Base-by-base conservation (phyloP, 352 stramenopile species). In the Phytophthora pinifolia region DNA sequence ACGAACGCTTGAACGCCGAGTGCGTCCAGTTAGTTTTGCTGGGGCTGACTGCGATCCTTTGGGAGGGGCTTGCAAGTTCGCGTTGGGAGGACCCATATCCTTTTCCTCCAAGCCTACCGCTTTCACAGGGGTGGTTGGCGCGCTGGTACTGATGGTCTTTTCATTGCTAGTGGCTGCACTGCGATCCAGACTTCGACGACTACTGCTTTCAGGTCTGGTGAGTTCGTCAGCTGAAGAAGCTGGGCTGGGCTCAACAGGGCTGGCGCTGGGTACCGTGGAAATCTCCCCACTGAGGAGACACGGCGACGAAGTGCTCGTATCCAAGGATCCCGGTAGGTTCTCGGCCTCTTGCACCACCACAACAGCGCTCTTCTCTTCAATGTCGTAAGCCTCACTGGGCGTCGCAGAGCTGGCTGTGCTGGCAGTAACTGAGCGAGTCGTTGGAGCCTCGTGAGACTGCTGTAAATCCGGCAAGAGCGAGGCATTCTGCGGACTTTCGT, bases 401-500 rank as follows among this genome's bases (percentile, higher is more conserved):
- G 39, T 55, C 14, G 46, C 14, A 32, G 31, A 55, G 20, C n/a
- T 62, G 33, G 10, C 36, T 29, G 45, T 46, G 27, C 32, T 59
- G 22, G 39, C 43, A 6, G 44, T 51, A 47, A 25, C 32, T 36
- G 34, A 20, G 27, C 36, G 20, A 49, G 29, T 22, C 49, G 35
- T 20, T 9, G 1, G 15, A 32, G 15, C 32, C 4, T 15, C 12
- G 15, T 34, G 43, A 43, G 61, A 46, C 14, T 67, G 31, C 14
- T 65, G 55, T 9, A 70, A 46, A 58, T 65, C 50, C 18, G 56
- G 44, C 31, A 62, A 29, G 22, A 46, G 25, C 12, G 46, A 56
- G 4, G 36, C 54, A 32, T 62, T 62, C 4, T 62, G 44, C 35
- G 39, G 54, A 32, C 35, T 61, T 59, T 58, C 64, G 20, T 33